Conservation (phyloP, 345 rosid species). For the Theobroma cacao region DNA sequence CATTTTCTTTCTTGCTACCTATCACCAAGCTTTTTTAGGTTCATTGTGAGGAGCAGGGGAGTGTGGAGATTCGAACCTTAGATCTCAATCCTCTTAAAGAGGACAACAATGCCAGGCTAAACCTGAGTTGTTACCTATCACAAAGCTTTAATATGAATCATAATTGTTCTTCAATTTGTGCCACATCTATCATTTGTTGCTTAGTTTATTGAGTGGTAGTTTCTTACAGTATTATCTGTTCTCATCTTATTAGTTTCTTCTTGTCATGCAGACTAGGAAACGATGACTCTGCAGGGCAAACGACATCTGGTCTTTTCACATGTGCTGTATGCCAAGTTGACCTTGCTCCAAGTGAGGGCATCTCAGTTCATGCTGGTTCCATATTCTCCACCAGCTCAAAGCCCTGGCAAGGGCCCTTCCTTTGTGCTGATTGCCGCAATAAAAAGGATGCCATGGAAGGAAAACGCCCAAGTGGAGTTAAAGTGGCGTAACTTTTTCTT, state of each 20-base stretch:
- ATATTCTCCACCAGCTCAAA: constrained; percentile 66
- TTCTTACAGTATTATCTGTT: not conserved
- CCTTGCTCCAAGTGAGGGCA: constrained; percentile 74
- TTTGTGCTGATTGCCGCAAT: constrained; percentile 65
- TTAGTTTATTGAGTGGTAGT: not conserved
- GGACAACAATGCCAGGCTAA: too few species aligned
- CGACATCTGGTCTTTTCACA: constrained; percentile 63
- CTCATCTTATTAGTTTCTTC: not conserved
- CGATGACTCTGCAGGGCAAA: constrained; percentile 33
- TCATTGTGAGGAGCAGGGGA: too few species aligned
- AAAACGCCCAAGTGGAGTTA: constrained; percentile 72
- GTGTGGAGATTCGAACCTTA: too few species aligned
- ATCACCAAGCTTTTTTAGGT: too few species aligned
- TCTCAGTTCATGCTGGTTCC: constrained; percentile 78
- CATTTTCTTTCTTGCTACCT: too few species aligned
- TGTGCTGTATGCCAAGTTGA: constrained; percentile 86
- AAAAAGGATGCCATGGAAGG: constrained; percentile 99
- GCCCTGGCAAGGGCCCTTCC: constrained; percentile 96
- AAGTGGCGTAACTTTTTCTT: constrained; percentile 40
- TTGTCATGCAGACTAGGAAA: constrained; percentile 58
- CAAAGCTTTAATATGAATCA: too few species aligned
- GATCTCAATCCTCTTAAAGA: too few species aligned
- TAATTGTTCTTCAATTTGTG: not conserved
- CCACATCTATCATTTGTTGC: not conserved
- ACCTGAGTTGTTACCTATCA: too few species aligned